These are phyloP conservation scores for Pelagomonas calceolata DNA, from an alignment of 108 stramenopile species.

Conservation along the genomic window DNA sequence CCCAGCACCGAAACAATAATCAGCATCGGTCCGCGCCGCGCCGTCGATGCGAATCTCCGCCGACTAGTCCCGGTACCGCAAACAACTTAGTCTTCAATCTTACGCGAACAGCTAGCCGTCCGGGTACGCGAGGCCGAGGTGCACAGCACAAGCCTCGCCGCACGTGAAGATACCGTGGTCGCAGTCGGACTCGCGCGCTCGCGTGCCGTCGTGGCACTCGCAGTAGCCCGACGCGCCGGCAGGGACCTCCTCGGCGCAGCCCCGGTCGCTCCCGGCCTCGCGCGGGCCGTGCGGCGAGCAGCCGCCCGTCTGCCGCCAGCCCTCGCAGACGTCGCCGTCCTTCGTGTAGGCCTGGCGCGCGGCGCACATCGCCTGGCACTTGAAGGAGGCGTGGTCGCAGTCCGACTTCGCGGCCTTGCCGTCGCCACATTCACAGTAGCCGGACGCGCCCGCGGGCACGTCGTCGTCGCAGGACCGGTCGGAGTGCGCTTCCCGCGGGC, in stretches of 20 bases:
- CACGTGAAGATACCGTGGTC: not conserved
- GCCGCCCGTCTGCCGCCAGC: not conserved
- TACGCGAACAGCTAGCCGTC: too few relatives aligned
- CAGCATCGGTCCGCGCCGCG: too few relatives aligned
- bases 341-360: not conserved
- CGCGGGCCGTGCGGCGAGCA: not conserved
- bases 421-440: not conserved
- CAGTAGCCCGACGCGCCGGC: not conserved
- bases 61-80: too few relatives aligned
- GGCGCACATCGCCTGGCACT: not conserved
- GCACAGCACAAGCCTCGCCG: not conserved
- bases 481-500: not conserved
- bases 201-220: not conserved
- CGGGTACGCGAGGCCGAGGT: too few relatives aligned
- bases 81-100: too few relatives aligned
- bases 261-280: not conserved
- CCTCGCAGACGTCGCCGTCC: not conserved
- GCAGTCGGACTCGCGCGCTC: not conserved
- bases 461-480: not conserved
- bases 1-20: too few relatives aligned
- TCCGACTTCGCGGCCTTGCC: not conserved
- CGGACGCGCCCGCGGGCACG: not conserved
- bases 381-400: not conserved
- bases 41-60: too few relatives aligned
- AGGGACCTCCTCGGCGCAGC: not conserved